phyloP scores from a whole-genome alignment of 192 early-diverging fungal genomes.

The Backusella luteola region DNA sequence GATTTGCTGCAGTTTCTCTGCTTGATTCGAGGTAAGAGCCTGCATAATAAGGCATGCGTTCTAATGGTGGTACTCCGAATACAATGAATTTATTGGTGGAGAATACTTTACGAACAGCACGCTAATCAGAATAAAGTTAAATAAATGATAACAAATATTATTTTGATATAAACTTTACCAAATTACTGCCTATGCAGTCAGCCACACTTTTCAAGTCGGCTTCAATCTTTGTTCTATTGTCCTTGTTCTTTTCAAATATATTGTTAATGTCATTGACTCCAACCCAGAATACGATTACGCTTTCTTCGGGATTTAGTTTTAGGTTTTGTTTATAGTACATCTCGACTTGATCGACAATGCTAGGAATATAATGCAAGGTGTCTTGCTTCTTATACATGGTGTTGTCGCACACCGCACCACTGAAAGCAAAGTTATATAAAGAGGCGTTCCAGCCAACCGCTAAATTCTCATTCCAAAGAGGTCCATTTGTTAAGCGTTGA shows the following conservation, averaged over 20 bases:
- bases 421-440: constrained; percentile 36
- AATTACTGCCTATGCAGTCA: constrained; percentile 30
- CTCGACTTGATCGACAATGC: constrained; percentile 34
- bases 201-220: neutral
- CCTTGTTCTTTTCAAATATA: neutral
- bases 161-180: constrained; percentile 14
- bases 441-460: constrained; percentile 36
- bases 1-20: constrained; percentile 13
- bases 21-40: neutral
- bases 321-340: constrained; percentile 34
- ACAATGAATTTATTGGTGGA: constrained; percentile 25
- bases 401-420: constrained; percentile 31
- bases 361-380: neutral
- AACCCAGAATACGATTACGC: constrained; percentile 33
- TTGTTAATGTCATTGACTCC: constrained; percentile 31
- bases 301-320: constrained; percentile 29
- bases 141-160: neutral
- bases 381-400: neutral
- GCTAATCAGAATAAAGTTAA: neutral
- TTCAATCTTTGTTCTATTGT: neutral
- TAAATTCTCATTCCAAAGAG: constrained; percentile 36
- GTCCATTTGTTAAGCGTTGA: constrained; percentile 31
- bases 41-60: constrained; percentile 21
- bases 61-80: constrained; percentile 28
- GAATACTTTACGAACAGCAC: constrained; percentile 25